phyloP scores from a whole-genome alignment of 2,329 filamentous ascomycete species.

The Phaeophleospora eucalypticola region DNA sequence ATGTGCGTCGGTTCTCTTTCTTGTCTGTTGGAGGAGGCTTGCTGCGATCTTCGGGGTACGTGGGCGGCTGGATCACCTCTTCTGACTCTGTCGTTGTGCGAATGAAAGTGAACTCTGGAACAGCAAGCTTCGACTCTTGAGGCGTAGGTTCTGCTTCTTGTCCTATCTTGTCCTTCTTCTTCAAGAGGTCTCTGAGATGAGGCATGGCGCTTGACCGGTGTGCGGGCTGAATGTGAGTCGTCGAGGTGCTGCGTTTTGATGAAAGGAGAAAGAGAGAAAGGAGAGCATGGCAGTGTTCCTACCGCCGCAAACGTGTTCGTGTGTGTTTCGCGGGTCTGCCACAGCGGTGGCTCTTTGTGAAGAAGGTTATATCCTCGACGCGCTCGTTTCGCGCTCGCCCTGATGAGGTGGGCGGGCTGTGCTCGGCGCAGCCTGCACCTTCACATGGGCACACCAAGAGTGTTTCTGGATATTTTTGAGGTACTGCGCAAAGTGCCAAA shows the following conservation, averaged over 20 bases:
- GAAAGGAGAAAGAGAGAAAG: background rate
- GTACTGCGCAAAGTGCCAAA: no score
- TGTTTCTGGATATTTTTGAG: no score
- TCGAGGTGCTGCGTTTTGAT: background rate
- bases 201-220: slow-evolving; percentile 39
- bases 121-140: slow-evolving; percentile 22
- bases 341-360: background rate
- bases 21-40: slow-evolving; percentile 10
- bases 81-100: slow-evolving; percentile 77
- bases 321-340: background rate
- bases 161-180: slow-evolving; percentile 56
- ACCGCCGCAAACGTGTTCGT: background rate
- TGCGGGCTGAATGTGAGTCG: background rate
- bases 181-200: slow-evolving; percentile 58
- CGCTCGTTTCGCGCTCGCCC: background rate
- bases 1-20: slow-evolving; percentile 25
- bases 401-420: background rate
- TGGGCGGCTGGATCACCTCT: slow-evolving; percentile 71
- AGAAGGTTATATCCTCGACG: background rate
- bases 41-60: slow-evolving; percentile 43
- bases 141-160: slow-evolving; percentile 27
- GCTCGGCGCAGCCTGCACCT: no score
- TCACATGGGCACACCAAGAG: no score
- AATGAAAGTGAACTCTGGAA: slow-evolving; percentile 74
- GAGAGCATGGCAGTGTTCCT: background rate